phyloP scores from a whole-genome alignment of 441 rosid genomes.

The Jatropha podagrica region DNA sequence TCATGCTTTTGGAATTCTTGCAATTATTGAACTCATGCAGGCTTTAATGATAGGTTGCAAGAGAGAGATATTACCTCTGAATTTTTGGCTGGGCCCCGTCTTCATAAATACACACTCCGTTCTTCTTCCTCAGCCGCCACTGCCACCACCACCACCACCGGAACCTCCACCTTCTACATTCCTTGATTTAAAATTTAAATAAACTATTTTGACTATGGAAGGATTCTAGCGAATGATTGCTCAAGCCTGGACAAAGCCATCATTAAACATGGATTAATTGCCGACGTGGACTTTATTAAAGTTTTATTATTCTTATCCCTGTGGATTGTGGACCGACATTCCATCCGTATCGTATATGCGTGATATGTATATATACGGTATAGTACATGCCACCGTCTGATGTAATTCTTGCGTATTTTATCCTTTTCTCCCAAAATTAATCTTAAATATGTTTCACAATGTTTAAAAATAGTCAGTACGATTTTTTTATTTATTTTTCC shows the following conservation, averaged over 20 bases:
- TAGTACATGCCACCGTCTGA: too few relatives aligned
- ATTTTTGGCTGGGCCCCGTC: neutral
- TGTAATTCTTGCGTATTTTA: too few relatives aligned
- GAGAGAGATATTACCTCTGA: neutral
- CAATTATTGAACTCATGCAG: conserved; percentile 81
- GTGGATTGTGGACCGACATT: too few relatives aligned
- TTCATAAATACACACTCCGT: too few relatives aligned
- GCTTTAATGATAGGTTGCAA: conserved; percentile 51
- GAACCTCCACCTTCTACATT: neutral
- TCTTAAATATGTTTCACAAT: too few relatives aligned
- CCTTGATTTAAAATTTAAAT: too few relatives aligned
- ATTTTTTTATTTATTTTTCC: too few relatives aligned
- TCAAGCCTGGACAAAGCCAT: neutral
- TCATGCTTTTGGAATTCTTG: conserved; percentile 83
- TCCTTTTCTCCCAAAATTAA: too few relatives aligned
- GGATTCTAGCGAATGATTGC: neutral
- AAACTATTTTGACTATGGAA: neutral
- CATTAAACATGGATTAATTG: neutral
- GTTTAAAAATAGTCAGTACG: too few relatives aligned
- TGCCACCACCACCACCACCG: neutral
- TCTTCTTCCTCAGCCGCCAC: neutral
- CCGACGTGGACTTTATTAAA: neutral
- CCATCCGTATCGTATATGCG: too few relatives aligned
- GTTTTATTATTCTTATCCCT: neutral
- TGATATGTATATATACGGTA: too few relatives aligned